Base-by-base conservation (phyloP, 1,139 yeast genomes). In the Yamadazyma diospyri region DNA sequence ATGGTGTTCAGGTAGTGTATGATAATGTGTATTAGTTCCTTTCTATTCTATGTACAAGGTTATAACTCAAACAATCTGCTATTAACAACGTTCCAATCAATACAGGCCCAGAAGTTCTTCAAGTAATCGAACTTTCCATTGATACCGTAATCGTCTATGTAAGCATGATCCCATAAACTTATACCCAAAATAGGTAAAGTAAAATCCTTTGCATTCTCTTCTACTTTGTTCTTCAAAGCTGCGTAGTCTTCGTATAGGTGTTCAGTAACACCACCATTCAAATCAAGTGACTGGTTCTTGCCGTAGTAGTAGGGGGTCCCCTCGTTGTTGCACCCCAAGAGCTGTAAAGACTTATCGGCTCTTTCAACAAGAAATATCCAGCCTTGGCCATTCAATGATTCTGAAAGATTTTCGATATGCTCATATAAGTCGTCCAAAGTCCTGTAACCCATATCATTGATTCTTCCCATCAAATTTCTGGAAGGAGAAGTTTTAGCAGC, bases 141-240 rank as follows among this genome's bases (percentile, higher is more conserved):
- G 33, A 86, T 72, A 19, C 97, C 96, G 59, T 81, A 92, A 57
- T 92, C 98, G 14, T 73, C 61, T 34, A 87, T 51, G 57, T 81
- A 92, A 15, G 96, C 87, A 45, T 79, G 76, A 55, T 89, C 95
- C 97, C 97, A 89, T 45, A 84, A 71, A 57, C 80, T 86, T 46
- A 88, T 69, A 33, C 81, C 86, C 45, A 92, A 69, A 32, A 92
- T 60, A 6, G 96, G 97, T 48, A 89, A 67, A 26, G 81, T 73
- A 66, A 76, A 81, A 59, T 84, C 94, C 53, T 69, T 70, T 32
- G 68, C 72, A 30, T 67, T 64, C 16, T 50, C 48, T 11, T 53
- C 54, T 9, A 77, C 72, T 31, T 69, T 59, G 39, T 66, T 64
- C 39, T 71, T 69, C 38, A 78, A 59, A 32, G 64, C 58, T 27